Evolutionary conservation across 1,139 yeast genomes (phyloP).

Genomic region (Hyphopichia buzzinii): DNA sequence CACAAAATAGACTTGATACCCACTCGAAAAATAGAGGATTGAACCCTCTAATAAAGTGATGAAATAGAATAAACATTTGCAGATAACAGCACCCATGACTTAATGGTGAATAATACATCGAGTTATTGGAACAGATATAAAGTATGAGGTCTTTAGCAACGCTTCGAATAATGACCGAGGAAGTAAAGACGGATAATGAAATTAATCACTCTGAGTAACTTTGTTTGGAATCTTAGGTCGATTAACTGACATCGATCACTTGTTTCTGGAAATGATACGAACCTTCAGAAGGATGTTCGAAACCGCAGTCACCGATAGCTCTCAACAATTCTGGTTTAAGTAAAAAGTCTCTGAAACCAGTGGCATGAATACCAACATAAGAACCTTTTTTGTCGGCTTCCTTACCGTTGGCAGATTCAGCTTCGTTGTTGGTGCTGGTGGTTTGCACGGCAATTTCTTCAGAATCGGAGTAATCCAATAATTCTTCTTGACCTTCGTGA

Average conservation of each 20-base stretch:
- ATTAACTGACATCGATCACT: slow-evolving; percentile 4
- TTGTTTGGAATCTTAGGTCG: background rate
- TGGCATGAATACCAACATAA: slow-evolving; percentile 96
- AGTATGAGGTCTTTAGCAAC: too few relatives aligned
- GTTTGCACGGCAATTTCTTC: slow-evolving; percentile 88
- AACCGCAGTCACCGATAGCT: slow-evolving; percentile 99
- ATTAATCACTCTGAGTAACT: too few relatives aligned
- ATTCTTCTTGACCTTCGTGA: slow-evolving; percentile 98
- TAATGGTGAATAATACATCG: too few relatives aligned
- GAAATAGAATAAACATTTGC: too few relatives aligned
- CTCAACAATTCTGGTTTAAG: slow-evolving; percentile 94
- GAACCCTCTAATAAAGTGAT: too few relatives aligned
- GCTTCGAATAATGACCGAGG: too few relatives aligned
- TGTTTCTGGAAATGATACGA: slow-evolving; percentile 36
- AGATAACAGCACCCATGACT: too few relatives aligned
- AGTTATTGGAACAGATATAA: too few relatives aligned
- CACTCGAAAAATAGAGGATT: too few relatives aligned
- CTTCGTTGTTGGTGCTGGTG: slow-evolving; percentile 50
- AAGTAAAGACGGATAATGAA: too few relatives aligned
- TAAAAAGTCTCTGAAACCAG: slow-evolving; percentile 97
- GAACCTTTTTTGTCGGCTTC: slow-evolving; percentile 91
- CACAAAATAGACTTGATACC: too few relatives aligned
- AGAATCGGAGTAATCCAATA: slow-evolving; percentile 96
- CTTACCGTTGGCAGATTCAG: slow-evolving; percentile 43
- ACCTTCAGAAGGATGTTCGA: slow-evolving; percentile 99